These are phyloP conservation scores for Chalciporus piperatus DNA, from an alignment of 768 basidiomycete species.

Conservation along the genomic window DNA sequence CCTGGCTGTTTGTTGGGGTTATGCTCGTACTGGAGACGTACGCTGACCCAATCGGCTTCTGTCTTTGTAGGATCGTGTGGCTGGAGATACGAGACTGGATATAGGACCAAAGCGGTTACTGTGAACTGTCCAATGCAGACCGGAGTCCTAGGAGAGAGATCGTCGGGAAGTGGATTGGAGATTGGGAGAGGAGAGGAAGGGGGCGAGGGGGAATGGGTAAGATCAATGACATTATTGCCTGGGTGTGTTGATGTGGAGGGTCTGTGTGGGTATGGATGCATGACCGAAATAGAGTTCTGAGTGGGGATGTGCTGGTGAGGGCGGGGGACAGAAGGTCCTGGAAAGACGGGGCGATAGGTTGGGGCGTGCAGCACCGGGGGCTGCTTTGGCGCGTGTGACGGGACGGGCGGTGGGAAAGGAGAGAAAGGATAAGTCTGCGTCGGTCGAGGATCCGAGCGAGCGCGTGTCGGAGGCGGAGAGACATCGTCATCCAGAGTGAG, in stretches of 20 bases:
- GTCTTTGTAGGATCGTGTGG: slow-evolving; percentile 38
- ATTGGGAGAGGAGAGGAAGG: slow-evolving; percentile 39
- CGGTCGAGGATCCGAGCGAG: slow-evolving; percentile 39
- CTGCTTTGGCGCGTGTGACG: slow-evolving; percentile 26
- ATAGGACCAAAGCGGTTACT: slow-evolving; percentile 84
- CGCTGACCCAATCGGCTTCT: slow-evolving; percentile 64
- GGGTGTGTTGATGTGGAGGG: slow-evolving; percentile 25
- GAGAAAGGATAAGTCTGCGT: slow-evolving; percentile 25
- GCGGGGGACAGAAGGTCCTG: slow-evolving; percentile 37
- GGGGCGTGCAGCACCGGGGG: slow-evolving; percentile 20
- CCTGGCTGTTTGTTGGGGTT: slow-evolving; percentile 49
- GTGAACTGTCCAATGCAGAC: slow-evolving; percentile 85
- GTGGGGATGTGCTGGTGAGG: slow-evolving; percentile 21
- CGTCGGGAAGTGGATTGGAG: slow-evolving; percentile 42
- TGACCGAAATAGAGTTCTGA: slow-evolving; percentile 24
- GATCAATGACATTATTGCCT: slow-evolving; percentile 66
- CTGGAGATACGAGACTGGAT: slow-evolving; percentile 68
- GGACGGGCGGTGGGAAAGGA: slow-evolving; percentile 22
- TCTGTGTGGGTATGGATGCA: slow-evolving; percentile 16
- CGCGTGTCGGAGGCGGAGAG: slow-evolving; percentile 24
- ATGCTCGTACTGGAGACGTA: slow-evolving; percentile 71
- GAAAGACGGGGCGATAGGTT: slow-evolving; percentile 51
- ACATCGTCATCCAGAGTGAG: slow-evolving; percentile 70
- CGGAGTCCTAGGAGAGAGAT: slow-evolving; percentile 75
- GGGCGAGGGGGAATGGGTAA: slow-evolving; percentile 61